A percentile compares a stretch with the other conserved stretches of the same genome.
These are phyloP conservation scores for Panicum hallii DNA, from an alignment of 202 grass and related monocot genomes.

Conservation along the genomic window DNA sequence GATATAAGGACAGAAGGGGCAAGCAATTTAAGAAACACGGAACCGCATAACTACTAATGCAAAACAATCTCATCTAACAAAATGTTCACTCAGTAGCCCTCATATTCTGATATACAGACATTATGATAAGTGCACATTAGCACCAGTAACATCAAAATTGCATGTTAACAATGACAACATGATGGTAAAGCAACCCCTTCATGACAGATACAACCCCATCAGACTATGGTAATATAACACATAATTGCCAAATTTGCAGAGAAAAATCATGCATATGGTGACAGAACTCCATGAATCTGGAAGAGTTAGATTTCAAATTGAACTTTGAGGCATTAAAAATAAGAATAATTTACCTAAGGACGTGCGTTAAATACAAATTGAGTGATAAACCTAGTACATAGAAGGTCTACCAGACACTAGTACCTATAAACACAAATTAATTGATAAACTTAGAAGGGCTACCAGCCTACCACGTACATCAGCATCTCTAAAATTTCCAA, in stretches of 20 bases:
- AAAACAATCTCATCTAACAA: not conserved
- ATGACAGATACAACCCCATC: not conserved
- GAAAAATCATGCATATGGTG: not conserved
- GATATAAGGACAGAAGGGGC: not conserved
- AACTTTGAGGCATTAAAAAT: not conserved
- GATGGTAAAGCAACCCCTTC: not conserved
- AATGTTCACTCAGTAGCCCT: not conserved
- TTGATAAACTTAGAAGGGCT: not conserved
- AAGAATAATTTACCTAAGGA: conserved; percentile 8
- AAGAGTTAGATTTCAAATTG: not conserved
- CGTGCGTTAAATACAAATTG: not conserved
- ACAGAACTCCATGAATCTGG: not conserved
- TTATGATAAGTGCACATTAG: not conserved
- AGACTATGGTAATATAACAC: not conserved
- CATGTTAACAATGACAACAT: not conserved
- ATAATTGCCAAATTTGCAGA: not conserved
- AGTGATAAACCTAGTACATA: not conserved
- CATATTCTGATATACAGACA: not conserved
- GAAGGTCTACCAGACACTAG: not conserved
- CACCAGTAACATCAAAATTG: not conserved
- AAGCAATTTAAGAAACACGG: not conserved
- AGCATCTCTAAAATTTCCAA: not conserved
- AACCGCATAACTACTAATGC: not conserved
- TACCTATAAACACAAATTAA: not conserved
- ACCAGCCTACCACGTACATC: not conserved